Evolutionary conservation across 2,329 filamentous ascomycete species (phyloP), one percentile per base, ranked within the genome.

Genomic region (Fusarium sulawesiense): DNA sequence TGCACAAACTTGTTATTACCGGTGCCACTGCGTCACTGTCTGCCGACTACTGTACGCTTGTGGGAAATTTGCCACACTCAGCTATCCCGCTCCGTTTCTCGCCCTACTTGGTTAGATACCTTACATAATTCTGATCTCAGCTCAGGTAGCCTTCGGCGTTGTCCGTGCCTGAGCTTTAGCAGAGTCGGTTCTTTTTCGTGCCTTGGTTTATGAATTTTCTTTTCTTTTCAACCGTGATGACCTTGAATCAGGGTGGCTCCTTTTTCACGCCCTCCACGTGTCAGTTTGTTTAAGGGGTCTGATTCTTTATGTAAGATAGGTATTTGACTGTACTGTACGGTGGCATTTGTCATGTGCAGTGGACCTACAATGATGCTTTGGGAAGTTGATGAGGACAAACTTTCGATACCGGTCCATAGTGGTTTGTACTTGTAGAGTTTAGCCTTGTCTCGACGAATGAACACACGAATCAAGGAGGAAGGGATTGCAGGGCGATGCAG

Each of bases 111-210:
- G 32, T 53, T 53, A 53, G 49, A 29, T 44, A 50, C 56, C 60
- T 71, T 70, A 68, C 63, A 70, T 71, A 71, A 71, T 70, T 70
- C 54, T 68, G 68, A 68, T 60, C 58, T 56, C 58, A 64, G 60
- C 50, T 57, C 62, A 46, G 32, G 54, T 68, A 68, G 53, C 41
- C 53, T 64, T 70, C 68, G 68, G 68, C 68, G 67, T 70, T 71
- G 68, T 70, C 68, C 68, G 58, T 57, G 41, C 49, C 46, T 56
- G 50, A 54, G 45, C 23, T 25, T 54, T 56, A 40, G 18, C 42
- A 53, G 45, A 58, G 41, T 70, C 53, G 56, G 30, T 30, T 58
- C 50, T 51, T 44, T 50, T 57, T 45, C 23, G 32, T 62, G 41
- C 54, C 44, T 41, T 41, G 49, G 13, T 41, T 29, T 29, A 53